phyloP scores from a whole-genome alignment of 441 rosid species.

The Populus hybrid region DNA sequence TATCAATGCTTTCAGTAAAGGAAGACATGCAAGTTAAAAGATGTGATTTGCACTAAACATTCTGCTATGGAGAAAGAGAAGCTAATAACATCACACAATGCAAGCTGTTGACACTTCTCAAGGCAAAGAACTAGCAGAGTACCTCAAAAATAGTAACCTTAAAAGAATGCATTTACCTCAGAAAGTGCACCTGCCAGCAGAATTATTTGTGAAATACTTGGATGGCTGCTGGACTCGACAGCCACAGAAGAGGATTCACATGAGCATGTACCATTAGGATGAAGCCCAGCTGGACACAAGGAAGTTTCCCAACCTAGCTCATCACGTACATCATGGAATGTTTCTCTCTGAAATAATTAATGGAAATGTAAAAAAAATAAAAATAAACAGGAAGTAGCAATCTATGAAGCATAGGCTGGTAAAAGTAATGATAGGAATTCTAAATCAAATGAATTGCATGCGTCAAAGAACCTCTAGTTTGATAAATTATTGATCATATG shows the following conservation, averaged over 20 bases:
- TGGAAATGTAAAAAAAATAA: slow-evolving; percentile 31
- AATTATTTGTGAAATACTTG: slow-evolving; percentile 56
- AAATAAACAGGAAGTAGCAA: neutral
- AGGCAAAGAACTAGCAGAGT: neutral
- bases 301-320: slow-evolving; percentile 34
- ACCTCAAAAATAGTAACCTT: neutral
- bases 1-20: neutral
- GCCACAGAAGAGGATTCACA: slow-evolving; percentile 37
- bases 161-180: slow-evolving; percentile 40
- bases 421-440: neutral
- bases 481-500: neutral
- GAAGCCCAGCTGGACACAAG: slow-evolving; percentile 48
- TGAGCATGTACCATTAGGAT: slow-evolving; percentile 50
- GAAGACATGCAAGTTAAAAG: neutral
- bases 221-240: slow-evolving; percentile 41
- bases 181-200: slow-evolving; percentile 64
- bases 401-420: neutral
- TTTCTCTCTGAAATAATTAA: slow-evolving; percentile 23
- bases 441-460: neutral
- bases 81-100: neutral
- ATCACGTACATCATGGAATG: slow-evolving; percentile 40
- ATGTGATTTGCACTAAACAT: neutral
- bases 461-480: neutral
- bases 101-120: neutral
- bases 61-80: neutral